Evolutionary conservation across 148 eudicot species (phyloP), one percentile per base, ranked within the genome.

Genomic region (Amaranthus hypochondriacus): DNA sequence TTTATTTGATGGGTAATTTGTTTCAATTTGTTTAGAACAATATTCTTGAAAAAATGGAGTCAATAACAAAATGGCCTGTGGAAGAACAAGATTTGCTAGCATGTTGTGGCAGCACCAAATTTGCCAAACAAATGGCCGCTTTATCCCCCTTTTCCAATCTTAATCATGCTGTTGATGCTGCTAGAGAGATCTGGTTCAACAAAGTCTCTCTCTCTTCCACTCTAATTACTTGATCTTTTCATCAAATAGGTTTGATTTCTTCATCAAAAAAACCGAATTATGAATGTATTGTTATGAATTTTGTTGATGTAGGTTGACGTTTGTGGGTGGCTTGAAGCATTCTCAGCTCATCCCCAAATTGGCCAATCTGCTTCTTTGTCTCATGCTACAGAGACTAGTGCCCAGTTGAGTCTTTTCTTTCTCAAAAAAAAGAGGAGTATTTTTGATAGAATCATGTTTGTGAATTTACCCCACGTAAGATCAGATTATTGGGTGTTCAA

Each of bases 321-420:
- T 51, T 79, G 74, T 81, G 97, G 98, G 53, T 93, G 98, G 98
- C 92, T 91, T 59, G 95, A 93, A 83, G 97, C 98, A 2, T 91
- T 93, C 58, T 79, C 90, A 1, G 90, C 91, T 81, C 97, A 93
- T 88, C 97, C 97, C 58, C 87, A 85, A 74, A 89, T 93, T 68
- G 97, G 98, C n/a, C 75, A 84, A 77, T 69, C 74, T 63, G 81
- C 80, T 68, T 72, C 92, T 7, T n/a, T 64, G n/a, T 63, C 73
- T 12, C 82, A 81, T 76, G 81, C 68, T 48, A 83, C 82, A 79
- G 82, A 84, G 14, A 87, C 91, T 61, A 77, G 82, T 88, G 89
- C 92, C 8, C 92, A 90, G 98, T 92, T 87, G 73, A 80, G 85
- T 80, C 61, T 48, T 47, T 48, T 72, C 55, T 78, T 65, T 42